Evolutionary conservation across 768 basidiomycete genomes (phyloP), one percentile per base, ranked within the genome.

Genomic region (Butyriboletus loyo): DNA sequence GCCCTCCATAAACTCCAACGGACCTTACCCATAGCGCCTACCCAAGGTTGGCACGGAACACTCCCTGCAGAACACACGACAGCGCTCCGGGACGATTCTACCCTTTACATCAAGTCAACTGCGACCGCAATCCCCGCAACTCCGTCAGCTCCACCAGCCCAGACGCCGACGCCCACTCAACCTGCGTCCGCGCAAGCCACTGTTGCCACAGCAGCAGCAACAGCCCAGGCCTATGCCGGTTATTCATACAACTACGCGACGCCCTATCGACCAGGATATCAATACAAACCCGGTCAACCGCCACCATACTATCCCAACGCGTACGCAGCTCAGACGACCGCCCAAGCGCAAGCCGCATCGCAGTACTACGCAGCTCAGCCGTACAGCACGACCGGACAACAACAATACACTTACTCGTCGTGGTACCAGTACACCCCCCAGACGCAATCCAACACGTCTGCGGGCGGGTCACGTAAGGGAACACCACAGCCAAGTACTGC

Each of bases 71-170:
- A 77, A 42, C 75, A 77, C 24, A 53, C 78, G 10, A 77, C 79
- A 0, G 86, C 89, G 6, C 77, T 91, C 15, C 82, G 84, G 17
- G 89, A 91, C 66, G 84, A 92, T 63, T 77, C 81, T 4, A 92
- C 89, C 2, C 71, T 90, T 40, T 85, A 83, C 69, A 77, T 89
- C 54, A 78, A 78, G 56, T 67, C 80, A 2, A 72, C 76, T 4
- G 64, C 73, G 15, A 64, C 73, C 7, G 57, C 66, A 35, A 67
- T 71, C 32, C 67, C 72, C 2, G 46, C 71, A 21, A 54, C 68
- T 37, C 55, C 75, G 42, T 50, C 71, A 46, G 66, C 73, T 15
- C 60, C 73, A 38, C 60, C 69, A 22, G 58, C 71, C 10, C 62
- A 69, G 15, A 62, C 74, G 4, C 65, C 79, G 22, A 62, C 72